Evolutionary conservation across 352 stramenopile species (phyloP).

Genomic region (Globisporangium recalcitrans): DNA sequence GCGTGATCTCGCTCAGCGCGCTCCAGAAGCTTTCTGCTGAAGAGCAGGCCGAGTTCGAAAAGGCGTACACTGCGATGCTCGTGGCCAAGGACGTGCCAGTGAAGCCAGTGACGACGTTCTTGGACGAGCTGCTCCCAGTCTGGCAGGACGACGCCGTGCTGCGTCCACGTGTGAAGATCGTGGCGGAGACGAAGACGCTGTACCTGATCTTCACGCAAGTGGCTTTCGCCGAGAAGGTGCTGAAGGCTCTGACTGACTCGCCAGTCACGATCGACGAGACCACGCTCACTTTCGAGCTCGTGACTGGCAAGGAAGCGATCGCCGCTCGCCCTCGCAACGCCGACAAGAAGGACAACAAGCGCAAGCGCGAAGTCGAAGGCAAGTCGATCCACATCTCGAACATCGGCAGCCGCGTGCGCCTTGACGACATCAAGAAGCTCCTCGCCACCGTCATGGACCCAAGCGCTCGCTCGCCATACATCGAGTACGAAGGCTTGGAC

Average conservation of each 20-base stretch:
- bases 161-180: slow-evolving; percentile 66
- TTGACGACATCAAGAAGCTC: slow-evolving; percentile 84
- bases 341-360: slow-evolving; percentile 66
- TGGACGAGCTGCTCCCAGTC: slow-evolving; percentile 64
- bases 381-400: slow-evolving; percentile 83
- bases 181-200: slow-evolving; percentile 56
- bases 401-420: slow-evolving; percentile 59
- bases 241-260: slow-evolving; percentile 34
- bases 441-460: slow-evolving; percentile 50
- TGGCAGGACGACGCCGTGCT: slow-evolving; percentile 66
- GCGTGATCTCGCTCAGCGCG: slow-evolving; percentile 41
- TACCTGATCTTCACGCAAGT: slow-evolving; percentile 79
- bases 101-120: slow-evolving; percentile 64
- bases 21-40: slow-evolving; percentile 65
- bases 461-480: slow-evolving; percentile 50
- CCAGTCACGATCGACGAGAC: slow-evolving; percentile 55
- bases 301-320: slow-evolving; percentile 71
- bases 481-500: slow-evolving; percentile 80
- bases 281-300: slow-evolving; percentile 66
- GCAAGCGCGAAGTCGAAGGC: slow-evolving; percentile 58
- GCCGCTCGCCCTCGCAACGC: slow-evolving; percentile 53
- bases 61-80: slow-evolving; percentile 74
- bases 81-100: slow-evolving; percentile 76
- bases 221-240: slow-evolving; percentile 57
- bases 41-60: slow-evolving; percentile 79